phyloP scores from a whole-genome alignment of 2,329 filamentous ascomycete genomes.

The Myriosclerotinia scirpicola region DNA sequence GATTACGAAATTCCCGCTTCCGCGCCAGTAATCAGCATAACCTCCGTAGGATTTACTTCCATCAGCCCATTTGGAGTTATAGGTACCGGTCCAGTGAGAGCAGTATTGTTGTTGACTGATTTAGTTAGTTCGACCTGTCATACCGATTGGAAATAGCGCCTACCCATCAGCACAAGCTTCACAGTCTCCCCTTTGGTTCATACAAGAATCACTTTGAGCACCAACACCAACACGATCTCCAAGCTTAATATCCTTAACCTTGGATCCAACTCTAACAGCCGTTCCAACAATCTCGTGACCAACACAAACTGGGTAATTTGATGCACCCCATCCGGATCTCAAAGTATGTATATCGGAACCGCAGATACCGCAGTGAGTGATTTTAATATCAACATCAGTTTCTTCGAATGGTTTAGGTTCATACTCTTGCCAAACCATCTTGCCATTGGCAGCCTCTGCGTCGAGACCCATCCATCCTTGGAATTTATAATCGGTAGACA shows the following conservation, averaged over 20 bases:
- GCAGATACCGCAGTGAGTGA: constrained; percentile 52
- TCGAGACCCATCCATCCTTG: constrained; percentile 38
- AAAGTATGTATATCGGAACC: constrained; percentile 41
- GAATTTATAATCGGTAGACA: constrained; percentile 21
- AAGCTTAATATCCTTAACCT: constrained; percentile 55
- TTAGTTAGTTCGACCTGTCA: not conserved
- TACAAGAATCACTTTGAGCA: constrained; percentile 51
- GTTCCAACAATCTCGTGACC: constrained; percentile 53
- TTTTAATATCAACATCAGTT: constrained; percentile 49
- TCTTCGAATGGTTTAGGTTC: constrained; percentile 49
- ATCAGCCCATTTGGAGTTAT: constrained; percentile 42
- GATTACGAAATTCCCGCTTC: constrained; percentile 58
- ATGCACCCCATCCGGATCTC: constrained; percentile 36
- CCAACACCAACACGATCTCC: constrained; percentile 55
- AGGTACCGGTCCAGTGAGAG: constrained; percentile 44
- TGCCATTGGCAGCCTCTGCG: constrained; percentile 33
- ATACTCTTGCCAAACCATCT: constrained; percentile 41
- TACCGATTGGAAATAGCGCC: constrained; percentile 35
- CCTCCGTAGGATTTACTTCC: constrained; percentile 53
- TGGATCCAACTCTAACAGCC: constrained; percentile 54
- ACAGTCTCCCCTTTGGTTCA: constrained; percentile 43
- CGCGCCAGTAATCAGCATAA: constrained; percentile 51
- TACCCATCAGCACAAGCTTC: constrained; percentile 48
- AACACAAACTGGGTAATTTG: constrained; percentile 43
- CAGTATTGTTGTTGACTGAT: constrained; percentile 15